Evolutionary conservation across 805 yeast species (phyloP).

Genomic region (Wickerhamomyces sydowiorum): DNA sequence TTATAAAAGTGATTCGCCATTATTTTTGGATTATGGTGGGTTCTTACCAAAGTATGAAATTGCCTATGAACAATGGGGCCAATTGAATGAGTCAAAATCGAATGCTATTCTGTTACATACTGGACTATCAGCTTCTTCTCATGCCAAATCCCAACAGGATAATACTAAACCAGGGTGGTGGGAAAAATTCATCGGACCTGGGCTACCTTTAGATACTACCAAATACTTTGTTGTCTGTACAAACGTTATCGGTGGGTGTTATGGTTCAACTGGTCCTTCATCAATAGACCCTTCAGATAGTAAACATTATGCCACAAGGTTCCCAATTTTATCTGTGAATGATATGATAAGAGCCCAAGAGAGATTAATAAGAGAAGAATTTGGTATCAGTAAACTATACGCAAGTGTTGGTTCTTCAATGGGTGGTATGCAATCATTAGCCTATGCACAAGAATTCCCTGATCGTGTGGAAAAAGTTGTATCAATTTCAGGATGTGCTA

Average conservation of each 20-base stretch:
- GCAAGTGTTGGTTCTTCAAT: constrained; percentile 88
- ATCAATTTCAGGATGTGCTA: constrained; percentile 87
- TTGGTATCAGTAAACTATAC: constrained; percentile 58
- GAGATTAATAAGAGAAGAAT: constrained; percentile 52
- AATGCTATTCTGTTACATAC: constrained; percentile 83
- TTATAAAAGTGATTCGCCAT: constrained; percentile 48
- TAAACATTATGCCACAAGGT: constrained; percentile 73
- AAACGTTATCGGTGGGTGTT: constrained; percentile 91
- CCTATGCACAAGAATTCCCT: constrained; percentile 81
- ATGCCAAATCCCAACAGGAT: constrained; percentile 73
- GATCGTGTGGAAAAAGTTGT: constrained; percentile 67
- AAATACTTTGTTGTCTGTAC: constrained; percentile 83
- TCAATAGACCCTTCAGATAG: constrained; percentile 66
- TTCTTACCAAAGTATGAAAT: constrained; percentile 64
- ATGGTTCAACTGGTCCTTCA: constrained; percentile 92
- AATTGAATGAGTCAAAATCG: constrained; percentile 50
- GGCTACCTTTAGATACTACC: constrained; percentile 67
- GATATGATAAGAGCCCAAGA: constrained; percentile 93
- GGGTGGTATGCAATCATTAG: constrained; percentile 99
- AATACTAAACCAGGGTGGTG: constrained; percentile 88
- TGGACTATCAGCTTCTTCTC: constrained; percentile 90
- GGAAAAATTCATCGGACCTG: constrained; percentile 91
- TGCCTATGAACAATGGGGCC: constrained; percentile 95
- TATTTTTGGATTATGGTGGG: constrained; percentile 80
- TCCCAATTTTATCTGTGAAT: constrained; percentile 78